A percentile compares a stretch with the other conserved stretches of the same genome.
Conservation (phyloP, 352 stramenopile species). For the Aphanomyces invadans region DNA sequence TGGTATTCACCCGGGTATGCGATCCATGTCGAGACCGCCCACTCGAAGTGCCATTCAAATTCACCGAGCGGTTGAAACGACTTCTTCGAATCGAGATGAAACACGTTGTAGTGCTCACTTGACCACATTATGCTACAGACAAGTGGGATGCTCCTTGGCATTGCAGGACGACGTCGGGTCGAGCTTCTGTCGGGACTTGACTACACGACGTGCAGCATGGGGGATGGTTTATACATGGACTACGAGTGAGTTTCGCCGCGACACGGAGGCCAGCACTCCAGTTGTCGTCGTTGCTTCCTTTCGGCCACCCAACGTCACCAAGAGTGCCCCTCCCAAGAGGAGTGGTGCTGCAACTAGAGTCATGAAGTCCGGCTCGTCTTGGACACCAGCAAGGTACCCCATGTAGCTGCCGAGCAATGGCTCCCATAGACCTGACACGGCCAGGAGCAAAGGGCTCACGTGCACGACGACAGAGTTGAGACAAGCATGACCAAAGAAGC, state of each 20-base stretch:
- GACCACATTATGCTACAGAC: no score
- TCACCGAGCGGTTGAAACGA: no score
- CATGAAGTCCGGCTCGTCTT: conserved; percentile 8
- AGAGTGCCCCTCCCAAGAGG: conserved; percentile 14
- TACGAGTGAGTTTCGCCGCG: background rate
- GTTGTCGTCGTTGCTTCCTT: background rate
- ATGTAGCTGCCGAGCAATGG: conserved; percentile 14
- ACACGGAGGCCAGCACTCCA: background rate
- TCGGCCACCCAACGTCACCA: conserved; percentile 14
- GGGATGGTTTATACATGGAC: background rate
- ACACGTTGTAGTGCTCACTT: no score
- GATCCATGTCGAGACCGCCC: no score
- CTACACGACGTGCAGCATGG: no score
- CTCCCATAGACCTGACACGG: conserved; percentile 10
- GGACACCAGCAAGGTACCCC: conserved; percentile 10
- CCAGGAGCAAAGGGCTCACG: conserved; percentile 12
- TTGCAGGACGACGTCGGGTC: no score
- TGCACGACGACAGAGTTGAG: conserved; percentile 15
- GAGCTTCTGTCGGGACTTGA: no score
- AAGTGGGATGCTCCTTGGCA: no score
- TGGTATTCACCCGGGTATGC: no score
- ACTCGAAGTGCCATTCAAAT: no score
- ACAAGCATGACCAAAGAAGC: conserved; percentile 18
- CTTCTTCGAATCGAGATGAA: no score
- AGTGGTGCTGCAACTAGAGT: conserved; percentile 11